phyloP scores from a whole-genome alignment of 768 basidiomycete genomes.

The Phaffia australis region DNA sequence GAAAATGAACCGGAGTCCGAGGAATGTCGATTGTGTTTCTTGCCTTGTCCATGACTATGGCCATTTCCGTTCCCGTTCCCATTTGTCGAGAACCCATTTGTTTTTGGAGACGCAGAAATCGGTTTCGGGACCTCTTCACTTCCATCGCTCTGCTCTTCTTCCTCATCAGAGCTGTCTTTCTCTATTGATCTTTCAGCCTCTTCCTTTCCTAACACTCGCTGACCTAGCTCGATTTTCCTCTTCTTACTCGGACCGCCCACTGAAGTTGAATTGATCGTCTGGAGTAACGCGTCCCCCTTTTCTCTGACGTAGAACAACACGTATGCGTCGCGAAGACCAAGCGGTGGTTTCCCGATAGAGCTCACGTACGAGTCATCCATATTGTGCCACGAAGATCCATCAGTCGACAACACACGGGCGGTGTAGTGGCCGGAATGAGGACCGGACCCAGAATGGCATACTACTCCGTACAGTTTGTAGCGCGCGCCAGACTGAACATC shows the following conservation, averaged over 20 bases:
- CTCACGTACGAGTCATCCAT: conserved; percentile 84
- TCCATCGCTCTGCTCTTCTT: no score
- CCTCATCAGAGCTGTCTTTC: no score
- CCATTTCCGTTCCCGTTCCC: no score
- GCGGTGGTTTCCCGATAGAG: conserved; percentile 42
- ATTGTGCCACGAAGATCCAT: conserved; percentile 63
- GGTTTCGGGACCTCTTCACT: no score
- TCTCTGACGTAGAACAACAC: conserved; percentile 82
- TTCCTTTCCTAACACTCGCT: no score
- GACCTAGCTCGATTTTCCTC: background rate
- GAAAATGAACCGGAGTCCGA: conserved; percentile 2
- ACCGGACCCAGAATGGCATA: conserved; percentile 83
- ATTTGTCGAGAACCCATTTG: no score
- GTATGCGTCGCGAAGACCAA: conserved; percentile 70
- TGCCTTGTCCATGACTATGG: no score
- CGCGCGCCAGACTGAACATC: conserved; percentile 46
- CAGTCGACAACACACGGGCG: conserved; percentile 61
- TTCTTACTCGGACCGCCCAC: background rate
- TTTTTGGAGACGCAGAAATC: no score
- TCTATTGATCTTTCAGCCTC: no score
- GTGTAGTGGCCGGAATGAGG: conserved; percentile 95
- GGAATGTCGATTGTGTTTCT: no score
- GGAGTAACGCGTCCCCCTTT: conserved; percentile 62
- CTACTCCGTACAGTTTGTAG: conserved; percentile 82
- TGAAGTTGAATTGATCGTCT: conserved; percentile 42